These are phyloP conservation scores for Paramecium primaurelia DNA, from an alignment of 73 alveolate genomes.

Conservation along the genomic window DNA sequence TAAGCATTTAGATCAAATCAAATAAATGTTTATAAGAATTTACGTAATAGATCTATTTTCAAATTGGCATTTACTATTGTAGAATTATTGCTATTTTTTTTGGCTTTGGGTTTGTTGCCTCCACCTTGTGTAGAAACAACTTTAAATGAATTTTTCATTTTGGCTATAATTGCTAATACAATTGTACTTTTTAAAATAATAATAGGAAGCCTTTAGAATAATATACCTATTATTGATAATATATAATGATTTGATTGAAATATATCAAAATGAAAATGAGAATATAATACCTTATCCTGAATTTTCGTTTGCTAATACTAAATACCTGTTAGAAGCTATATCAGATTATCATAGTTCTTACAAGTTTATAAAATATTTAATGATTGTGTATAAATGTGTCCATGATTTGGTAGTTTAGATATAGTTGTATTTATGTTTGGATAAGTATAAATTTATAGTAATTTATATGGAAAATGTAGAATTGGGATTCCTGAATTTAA, in stretches of 20 bases:
- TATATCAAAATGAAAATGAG: not conserved
- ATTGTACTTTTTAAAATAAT: not conserved
- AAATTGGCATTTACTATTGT: not conserved
- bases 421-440: not conserved
- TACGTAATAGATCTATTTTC: not conserved
- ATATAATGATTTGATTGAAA: not conserved
- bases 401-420: not conserved
- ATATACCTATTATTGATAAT: not conserved
- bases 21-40: not conserved
- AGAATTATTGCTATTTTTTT: not conserved
- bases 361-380: not conserved
- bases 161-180: not conserved
- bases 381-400: not conserved
- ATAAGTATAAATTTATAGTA: not conserved
- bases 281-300: not conserved
- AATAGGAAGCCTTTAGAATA: not conserved
- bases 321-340: not conserved
- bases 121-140: not conserved
- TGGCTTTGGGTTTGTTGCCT: not conserved
- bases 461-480: not conserved
- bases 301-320: not conserved
- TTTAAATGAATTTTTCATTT: not conserved
- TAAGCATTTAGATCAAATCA: not conserved
- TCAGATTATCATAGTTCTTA: not conserved
- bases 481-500: not conserved